Conservation (phyloP, 257 asterid genomes). For the Solanum bukasovii region DNA sequence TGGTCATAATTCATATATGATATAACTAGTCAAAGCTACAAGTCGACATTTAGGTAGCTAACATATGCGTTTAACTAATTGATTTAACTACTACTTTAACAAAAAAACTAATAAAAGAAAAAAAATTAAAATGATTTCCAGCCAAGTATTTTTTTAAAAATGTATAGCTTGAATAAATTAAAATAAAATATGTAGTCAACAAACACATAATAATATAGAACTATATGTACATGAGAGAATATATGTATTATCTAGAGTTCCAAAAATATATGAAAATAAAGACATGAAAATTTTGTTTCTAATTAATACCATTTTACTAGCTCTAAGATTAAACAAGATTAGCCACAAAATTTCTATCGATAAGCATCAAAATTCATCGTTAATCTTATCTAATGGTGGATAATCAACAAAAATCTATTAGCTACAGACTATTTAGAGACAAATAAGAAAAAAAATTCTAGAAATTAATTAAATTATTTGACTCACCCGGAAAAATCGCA, state of each 20-base stretch:
- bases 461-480: neutral
- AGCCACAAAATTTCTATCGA: neutral
- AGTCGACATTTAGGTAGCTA: neutral
- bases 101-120: neutral
- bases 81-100: neutral
- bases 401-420: too few species aligned
- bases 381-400: neutral
- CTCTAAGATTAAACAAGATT: neutral
- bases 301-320: neutral
- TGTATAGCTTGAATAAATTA: neutral
- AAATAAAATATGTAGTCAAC: neutral
- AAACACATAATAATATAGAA: too few species aligned
- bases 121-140: too few species aligned
- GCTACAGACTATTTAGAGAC: neutral
- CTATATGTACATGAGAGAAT: neutral
- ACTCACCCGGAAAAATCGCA: neutral
- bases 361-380: neutral
- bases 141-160: rapidly evolving
- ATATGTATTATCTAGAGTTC: neutral
- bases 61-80: neutral
- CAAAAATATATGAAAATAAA: neutral
- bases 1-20: neutral
- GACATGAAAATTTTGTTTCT: neutral
- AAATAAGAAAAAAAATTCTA: neutral
- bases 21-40: neutral